Evolutionary conservation across 2,329 filamentous ascomycete genomes (phyloP), one percentile per base, ranked within the genome.

Genomic region (Cryphonectria nitschkei): DNA sequence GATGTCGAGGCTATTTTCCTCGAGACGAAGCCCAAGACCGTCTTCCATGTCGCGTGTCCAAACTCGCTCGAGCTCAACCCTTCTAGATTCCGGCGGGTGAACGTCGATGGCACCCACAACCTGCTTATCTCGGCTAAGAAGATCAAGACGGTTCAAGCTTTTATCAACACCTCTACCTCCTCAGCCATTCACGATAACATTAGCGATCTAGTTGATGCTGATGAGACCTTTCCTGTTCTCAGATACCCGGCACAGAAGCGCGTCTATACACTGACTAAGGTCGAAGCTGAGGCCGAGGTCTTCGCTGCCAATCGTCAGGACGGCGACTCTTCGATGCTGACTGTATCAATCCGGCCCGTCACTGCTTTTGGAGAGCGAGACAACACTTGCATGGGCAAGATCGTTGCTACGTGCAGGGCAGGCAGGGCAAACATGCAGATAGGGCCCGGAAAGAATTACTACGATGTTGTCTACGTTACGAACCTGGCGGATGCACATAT

Each of bases 401-500:
- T 74, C 26, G 71, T 74, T 54, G 70, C 67, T 3, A 71, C 65
- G 66, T 70, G 67, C 11, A 72, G 75, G 19, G 56, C 62, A 5
- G 73, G 74, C 5, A 72, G 71, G 58, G 72, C 64, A 2, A 74
- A 67, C 16, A 46, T 75, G n/a, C 74, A 75, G 54, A 72, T 79
- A 32, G 77, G 78, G 6, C 62, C 74, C 32, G 76, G 77, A 2
- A 73, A 76, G 50, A 79, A 79, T 68, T 58, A 77, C n/a, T 78
- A 77, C 74, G 37, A 39, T 9, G 37, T 39, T 39, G 37, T 76
- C 37, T 78, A 78, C 63, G 69, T 74, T 3, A 71, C 74, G 19
- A 79, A 80, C 68, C 72, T 73, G 13, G 76, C 75, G 2, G 72
- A 74, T 50, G 74, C 76, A 29, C 77, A 79, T 66, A 67, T 76